Conservation (phyloP, 768 basidiomycete species). For the Calocybe gangraenosa region DNA sequence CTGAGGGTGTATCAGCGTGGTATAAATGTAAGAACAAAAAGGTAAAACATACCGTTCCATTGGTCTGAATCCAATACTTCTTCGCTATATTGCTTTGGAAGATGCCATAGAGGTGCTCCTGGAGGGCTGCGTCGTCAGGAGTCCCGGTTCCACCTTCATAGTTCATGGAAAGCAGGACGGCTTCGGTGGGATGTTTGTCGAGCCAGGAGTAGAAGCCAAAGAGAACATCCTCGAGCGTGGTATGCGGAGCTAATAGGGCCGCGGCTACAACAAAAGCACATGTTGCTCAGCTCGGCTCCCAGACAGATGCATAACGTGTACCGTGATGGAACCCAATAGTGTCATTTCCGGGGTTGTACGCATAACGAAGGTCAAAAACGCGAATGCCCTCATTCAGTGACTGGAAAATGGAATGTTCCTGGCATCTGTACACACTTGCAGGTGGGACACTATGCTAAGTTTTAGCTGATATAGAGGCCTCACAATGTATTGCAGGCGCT, state of each 20-base stretch:
- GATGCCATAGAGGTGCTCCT: constrained; percentile 36
- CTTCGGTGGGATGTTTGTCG: constrained; percentile 46
- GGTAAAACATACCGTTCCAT: constrained; percentile 31
- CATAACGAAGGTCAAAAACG: constrained; percentile 45
- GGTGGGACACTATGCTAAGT: constrained; percentile 24
- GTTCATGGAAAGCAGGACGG: constrained; percentile 46
- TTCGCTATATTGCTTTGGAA: constrained; percentile 33
- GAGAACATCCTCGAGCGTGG: constrained; percentile 45
- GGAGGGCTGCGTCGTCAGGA: constrained; percentile 36
- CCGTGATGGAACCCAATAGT: constrained; percentile 48
- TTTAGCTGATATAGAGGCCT: neutral
- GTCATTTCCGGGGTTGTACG: constrained; percentile 48
- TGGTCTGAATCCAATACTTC: constrained; percentile 44
- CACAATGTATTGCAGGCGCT: constrained; percentile 11
- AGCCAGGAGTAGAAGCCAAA: constrained; percentile 51
- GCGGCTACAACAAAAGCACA: constrained; percentile 20
- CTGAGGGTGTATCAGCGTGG: constrained; percentile 21
- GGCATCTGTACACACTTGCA: constrained; percentile 35
- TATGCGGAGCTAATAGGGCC: constrained; percentile 41
- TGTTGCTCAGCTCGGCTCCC: neutral
- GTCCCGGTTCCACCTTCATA: constrained; percentile 44
- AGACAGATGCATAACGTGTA: constrained; percentile 16
- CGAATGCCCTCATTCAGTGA: constrained; percentile 45
- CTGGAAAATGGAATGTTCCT: constrained; percentile 41
- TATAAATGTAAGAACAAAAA: neutral